These are phyloP conservation scores for Russula emetica DNA, from an alignment of 768 basidiomycete genomes.

Conservation along the genomic window DNA sequence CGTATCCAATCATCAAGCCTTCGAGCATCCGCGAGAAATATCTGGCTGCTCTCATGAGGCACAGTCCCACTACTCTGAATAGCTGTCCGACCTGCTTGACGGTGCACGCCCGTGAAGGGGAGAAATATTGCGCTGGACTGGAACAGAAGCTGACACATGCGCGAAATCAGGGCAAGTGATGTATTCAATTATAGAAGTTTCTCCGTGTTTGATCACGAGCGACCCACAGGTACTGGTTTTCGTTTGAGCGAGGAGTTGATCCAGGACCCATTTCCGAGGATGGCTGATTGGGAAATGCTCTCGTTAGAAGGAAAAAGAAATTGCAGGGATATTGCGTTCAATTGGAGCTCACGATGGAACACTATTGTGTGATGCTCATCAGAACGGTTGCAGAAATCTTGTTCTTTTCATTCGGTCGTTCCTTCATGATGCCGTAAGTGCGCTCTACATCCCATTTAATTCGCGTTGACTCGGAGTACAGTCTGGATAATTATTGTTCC, in stretches of 20 bases:
- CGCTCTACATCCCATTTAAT: too few relatives aligned
- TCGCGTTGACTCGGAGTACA: too few relatives aligned
- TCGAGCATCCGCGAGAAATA: conserved; percentile 5
- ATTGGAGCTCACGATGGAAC: too few relatives aligned
- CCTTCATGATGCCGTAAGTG: too few relatives aligned
- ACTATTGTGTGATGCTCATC: too few relatives aligned
- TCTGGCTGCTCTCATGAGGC: background rate
- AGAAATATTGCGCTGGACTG: background rate
- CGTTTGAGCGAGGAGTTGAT: background rate
- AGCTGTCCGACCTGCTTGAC: background rate
- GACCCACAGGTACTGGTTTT: background rate
- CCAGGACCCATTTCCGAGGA: background rate
- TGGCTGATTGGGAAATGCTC: background rate
- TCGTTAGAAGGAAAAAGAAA: too few relatives aligned
- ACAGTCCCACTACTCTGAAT: background rate
- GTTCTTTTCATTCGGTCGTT: too few relatives aligned
- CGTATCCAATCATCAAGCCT: background rate
- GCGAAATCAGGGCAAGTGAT: too few relatives aligned
- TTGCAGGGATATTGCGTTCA: too few relatives aligned
- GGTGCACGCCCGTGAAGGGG: background rate
- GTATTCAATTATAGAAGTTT: background rate
- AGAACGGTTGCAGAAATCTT: too few relatives aligned
- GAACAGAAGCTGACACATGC: background rate
- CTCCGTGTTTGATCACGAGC: background rate
- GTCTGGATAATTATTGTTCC: too few relatives aligned